phyloP scores from a whole-genome alignment of 2,329 filamentous ascomycete species.

The Calonectria pteridis region DNA sequence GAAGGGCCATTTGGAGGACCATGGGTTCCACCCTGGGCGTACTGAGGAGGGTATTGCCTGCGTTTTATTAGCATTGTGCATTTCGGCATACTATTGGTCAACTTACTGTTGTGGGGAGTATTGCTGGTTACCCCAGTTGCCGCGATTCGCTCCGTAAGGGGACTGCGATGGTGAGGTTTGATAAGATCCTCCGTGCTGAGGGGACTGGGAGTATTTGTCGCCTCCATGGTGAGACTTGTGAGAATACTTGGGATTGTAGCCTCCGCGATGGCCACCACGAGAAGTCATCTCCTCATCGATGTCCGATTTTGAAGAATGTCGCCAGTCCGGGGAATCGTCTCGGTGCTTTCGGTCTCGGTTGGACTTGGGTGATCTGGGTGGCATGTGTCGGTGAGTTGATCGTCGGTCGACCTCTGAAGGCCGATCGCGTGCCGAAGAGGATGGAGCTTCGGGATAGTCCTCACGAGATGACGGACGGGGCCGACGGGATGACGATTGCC shows the following conservation, averaged over 20 bases:
- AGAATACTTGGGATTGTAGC: slow-evolving; percentile 55
- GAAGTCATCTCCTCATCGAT: slow-evolving; percentile 64
- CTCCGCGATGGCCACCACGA: slow-evolving; percentile 57
- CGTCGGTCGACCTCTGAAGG: slow-evolving; percentile 37
- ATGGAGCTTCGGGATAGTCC: slow-evolving; percentile 34
- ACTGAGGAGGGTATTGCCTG: slow-evolving; percentile 73
- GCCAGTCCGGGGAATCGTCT: slow-evolving; percentile 46
- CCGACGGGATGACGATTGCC: slow-evolving; percentile 35
- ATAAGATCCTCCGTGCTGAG: slow-evolving; percentile 58
- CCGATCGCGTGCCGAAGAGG: slow-evolving; percentile 28
- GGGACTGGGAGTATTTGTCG: slow-evolving; percentile 57
- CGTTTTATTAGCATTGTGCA: slow-evolving; percentile 17
- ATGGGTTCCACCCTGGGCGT: slow-evolving; percentile 65
- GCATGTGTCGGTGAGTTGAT: slow-evolving; percentile 37
- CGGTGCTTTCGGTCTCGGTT: slow-evolving; percentile 45
- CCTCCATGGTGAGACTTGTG: slow-evolving; percentile 53
- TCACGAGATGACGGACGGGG: slow-evolving; percentile 40
- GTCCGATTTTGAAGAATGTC: slow-evolving; percentile 62
- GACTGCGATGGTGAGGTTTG: slow-evolving; percentile 61
- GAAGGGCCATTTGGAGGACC: slow-evolving; percentile 65
- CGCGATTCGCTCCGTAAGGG: slow-evolving; percentile 55
- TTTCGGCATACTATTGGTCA: not conserved
- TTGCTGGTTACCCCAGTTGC: slow-evolving; percentile 54
- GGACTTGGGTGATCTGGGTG: slow-evolving; percentile 44
- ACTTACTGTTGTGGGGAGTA: slow-evolving; percentile 58